A percentile compares a stretch with the other conserved stretches of the same genome.
phyloP scores from a whole-genome alignment of 305 asterid species.

The Fraxinus floribunda region DNA sequence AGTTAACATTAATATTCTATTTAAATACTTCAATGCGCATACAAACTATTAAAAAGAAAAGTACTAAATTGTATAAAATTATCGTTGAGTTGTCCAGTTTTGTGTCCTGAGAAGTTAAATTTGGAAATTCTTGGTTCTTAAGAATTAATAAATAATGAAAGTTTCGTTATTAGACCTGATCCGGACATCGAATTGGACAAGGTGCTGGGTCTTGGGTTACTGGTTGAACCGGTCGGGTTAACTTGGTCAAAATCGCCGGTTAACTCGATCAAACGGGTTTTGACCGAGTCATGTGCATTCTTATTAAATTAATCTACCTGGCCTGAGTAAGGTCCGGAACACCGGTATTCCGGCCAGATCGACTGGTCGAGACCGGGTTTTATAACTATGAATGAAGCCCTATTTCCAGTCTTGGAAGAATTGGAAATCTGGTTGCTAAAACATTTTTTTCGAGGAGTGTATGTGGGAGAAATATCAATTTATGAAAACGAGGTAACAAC shows the following conservation, averaged over 20 bases:
- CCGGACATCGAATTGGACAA: no score
- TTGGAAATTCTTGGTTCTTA: background rate
- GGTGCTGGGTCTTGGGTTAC: no score
- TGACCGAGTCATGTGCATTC: no score
- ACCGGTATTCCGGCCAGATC: no score
- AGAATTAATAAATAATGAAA: background rate
- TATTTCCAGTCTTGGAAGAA: background rate
- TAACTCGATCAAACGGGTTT: no score
- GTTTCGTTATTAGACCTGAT: no score
- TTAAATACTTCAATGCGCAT: background rate
- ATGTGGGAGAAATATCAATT: slow-evolving; percentile 16
- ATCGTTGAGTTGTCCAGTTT: background rate
- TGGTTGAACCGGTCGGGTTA: no score
- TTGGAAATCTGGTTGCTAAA: background rate
- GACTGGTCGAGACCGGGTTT: no score
- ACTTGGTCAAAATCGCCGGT: no score
- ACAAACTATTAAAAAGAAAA: background rate
- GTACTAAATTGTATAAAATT: background rate
- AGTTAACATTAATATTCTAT: background rate
- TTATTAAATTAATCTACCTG: no score
- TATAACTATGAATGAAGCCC: no score
- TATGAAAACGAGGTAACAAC: slow-evolving; percentile 23
- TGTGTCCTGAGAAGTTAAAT: background rate
- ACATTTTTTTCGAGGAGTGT: background rate
- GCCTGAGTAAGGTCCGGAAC: no score